Base-by-base conservation (phyloP, 495 filamentous ascomycete genomes). In the Geoglossum glabrum region DNA sequence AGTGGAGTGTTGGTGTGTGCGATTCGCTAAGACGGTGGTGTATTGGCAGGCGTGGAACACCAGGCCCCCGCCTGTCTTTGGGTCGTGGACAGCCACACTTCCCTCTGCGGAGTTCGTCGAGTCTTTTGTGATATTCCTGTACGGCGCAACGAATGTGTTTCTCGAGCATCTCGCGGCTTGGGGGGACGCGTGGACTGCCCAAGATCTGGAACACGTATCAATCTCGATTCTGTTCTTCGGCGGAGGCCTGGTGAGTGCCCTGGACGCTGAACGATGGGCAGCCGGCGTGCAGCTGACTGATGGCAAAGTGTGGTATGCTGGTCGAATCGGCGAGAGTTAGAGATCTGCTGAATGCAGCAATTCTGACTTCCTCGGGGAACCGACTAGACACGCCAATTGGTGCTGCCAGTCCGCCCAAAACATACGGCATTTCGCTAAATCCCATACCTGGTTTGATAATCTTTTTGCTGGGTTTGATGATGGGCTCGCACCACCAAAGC, bases 201-300 rank as follows among this genome's bases (percentile, higher is more conserved):
- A 81, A 34, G 92, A 97, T 67, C 71, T 98, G 5, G 89, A 98
- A 71, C 92, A 98, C 66, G 73, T 93, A 51, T 92, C 87, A 6
- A 95, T 98, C 63, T 86, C 90, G 0, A 73, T 95, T 43, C 79
- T 98, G 72, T 97, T 98, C 72, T 85, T 96, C 59, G 92, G 92
- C 55, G 90, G 89, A 61, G 92, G 92, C n/a, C 66, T 93, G 66
- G 83, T 87, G 73, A 74, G 82, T 73, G 50, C 40, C 28, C 46
- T 40, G 57, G 33, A 55, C 1, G n/a, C 13, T 11, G 5, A 3
- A 1, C 10, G 4, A 19, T 45, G n/a, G 3, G 7, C 6, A n/a
- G 8, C 21, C 11, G 11, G 7, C 33, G 11, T n/a, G 4, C 27
- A 4, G 34, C 28, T 70, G 57, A 64, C 52, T 50, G 13, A 51